These are phyloP conservation scores for Aspergillus sergii DNA, from an alignment of 2,329 filamentous ascomycete genomes.

Conservation along the genomic window DNA sequence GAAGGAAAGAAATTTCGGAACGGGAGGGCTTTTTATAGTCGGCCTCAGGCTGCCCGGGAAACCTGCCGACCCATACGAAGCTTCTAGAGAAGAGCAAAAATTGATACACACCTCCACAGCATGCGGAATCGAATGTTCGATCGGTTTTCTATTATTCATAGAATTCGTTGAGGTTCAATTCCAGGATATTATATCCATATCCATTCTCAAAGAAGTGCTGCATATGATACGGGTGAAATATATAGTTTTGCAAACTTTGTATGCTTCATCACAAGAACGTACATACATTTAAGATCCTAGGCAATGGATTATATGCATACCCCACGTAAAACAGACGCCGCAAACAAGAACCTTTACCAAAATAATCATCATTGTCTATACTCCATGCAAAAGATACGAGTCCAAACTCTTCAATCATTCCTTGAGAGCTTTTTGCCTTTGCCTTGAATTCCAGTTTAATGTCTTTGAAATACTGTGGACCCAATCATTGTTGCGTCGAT, in stretches of 20 bases:
- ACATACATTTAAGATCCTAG: background rate
- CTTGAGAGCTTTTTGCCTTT: constrained; percentile 47
- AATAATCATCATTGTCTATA: background rate
- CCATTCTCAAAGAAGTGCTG: background rate
- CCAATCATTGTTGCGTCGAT: constrained; percentile 51
- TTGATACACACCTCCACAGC: constrained; percentile 12
- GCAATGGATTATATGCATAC: background rate
- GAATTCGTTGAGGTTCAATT: background rate
- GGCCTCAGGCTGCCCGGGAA: constrained; percentile 36
- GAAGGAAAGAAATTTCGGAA: constrained; percentile 26
- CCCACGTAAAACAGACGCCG: background rate
- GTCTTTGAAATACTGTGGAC: constrained; percentile 54
- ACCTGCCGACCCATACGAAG: constrained; percentile 30
- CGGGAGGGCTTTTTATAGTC: constrained; percentile 34
- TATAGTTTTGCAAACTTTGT: background rate
- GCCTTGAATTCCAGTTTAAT: constrained; percentile 54
- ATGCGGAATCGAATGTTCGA: background rate
- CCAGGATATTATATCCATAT: background rate
- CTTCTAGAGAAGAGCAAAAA: constrained; percentile 30
- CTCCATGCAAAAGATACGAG: background rate
- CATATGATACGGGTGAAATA: background rate
- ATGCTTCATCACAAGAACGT: background rate
- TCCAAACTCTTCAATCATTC: constrained; percentile 5
- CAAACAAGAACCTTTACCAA: background rate
- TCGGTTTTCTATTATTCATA: background rate